phyloP scores from a whole-genome alignment of 2,329 filamentous ascomycete species.

The Triangularia setosa region DNA sequence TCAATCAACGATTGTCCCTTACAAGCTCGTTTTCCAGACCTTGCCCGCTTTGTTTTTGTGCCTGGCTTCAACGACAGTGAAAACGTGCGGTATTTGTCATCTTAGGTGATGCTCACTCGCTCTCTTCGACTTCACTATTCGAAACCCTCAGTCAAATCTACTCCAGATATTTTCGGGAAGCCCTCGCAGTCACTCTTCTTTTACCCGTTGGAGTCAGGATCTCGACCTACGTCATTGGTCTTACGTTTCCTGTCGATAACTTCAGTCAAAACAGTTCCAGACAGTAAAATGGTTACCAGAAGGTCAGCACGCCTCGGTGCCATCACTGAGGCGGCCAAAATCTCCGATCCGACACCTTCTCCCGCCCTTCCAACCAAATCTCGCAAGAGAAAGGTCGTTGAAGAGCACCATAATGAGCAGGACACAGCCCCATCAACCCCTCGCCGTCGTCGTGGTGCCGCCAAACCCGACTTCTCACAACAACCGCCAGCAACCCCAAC shows the following conservation, averaged over 20 bases:
- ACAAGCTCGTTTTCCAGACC: neutral
- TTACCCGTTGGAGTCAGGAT: neutral
- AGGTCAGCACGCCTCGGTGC: constrained; percentile 40
- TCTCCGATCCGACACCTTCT: constrained; percentile 14
- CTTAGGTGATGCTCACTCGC: neutral
- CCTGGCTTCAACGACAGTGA: neutral
- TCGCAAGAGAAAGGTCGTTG: constrained; percentile 30
- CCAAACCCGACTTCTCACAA: constrained; percentile 29
- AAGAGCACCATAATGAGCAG: constrained; percentile 7
- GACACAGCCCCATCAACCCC: constrained; percentile 22
- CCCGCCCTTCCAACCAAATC: constrained; percentile 12
- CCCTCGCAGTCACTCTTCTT: neutral
- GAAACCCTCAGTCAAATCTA: neutral
- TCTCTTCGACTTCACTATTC: neutral
- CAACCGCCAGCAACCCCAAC: constrained; percentile 45
- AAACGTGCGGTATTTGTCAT: neutral
- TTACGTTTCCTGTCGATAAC: neutral
- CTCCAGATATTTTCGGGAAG: neutral
- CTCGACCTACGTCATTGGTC: neutral
- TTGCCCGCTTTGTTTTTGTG: neutral
- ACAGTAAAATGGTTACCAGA: constrained; percentile 29
- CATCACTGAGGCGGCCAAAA: constrained; percentile 18
- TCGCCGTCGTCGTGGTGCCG: constrained; percentile 18
- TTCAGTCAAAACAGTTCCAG: neutral
- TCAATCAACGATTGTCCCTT: neutral